These are phyloP conservation scores for Xanthoparmelia taractica DNA, from an alignment of 495 filamentous ascomycete species.

Conservation along the genomic window DNA sequence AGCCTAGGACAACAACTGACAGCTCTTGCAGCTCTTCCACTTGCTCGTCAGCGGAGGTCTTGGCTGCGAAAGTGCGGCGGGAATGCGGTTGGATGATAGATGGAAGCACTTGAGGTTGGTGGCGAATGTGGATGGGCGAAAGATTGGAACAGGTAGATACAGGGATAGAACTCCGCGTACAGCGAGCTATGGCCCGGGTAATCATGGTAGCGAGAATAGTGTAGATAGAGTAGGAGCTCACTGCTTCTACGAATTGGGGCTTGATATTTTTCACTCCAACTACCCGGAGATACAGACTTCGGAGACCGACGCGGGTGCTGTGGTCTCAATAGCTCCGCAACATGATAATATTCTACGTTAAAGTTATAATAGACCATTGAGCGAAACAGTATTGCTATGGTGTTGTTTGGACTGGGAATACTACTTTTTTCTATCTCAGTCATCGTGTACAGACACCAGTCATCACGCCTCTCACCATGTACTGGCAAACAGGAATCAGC, in stretches of 20 bases:
- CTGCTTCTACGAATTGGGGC: too few relatives aligned
- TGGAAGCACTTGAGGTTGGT: background rate
- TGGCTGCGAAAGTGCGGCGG: conserved; percentile 22
- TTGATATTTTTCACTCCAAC: conserved; percentile 6
- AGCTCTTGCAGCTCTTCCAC: conserved; percentile 41
- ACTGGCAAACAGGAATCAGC: background rate
- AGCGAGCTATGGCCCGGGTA: conserved; percentile 5
- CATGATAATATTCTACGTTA: background rate
- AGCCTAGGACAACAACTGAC: conserved; percentile 15
- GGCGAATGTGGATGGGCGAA: background rate
- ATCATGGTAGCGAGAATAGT: conserved; percentile 6
- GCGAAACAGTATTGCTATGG: conserved; percentile 14
- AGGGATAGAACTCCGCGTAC: background rate
- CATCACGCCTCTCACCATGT: background rate
- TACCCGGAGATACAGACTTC: conserved; percentile 15
- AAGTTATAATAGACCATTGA: too few relatives aligned
- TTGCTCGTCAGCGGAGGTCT: conserved; percentile 33
- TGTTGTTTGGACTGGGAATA: conserved; percentile 14
- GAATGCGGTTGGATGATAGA: background rate
- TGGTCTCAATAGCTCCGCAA: background rate
- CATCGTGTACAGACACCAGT: conserved; percentile 15
- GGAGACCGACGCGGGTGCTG: background rate
- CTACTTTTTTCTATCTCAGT: conserved; percentile 12
- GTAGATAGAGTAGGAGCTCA: background rate
- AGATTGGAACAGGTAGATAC: background rate